Base-by-base conservation (phyloP, 2,329 filamentous ascomycete genomes). In the Penicillium brevicompactum region DNA sequence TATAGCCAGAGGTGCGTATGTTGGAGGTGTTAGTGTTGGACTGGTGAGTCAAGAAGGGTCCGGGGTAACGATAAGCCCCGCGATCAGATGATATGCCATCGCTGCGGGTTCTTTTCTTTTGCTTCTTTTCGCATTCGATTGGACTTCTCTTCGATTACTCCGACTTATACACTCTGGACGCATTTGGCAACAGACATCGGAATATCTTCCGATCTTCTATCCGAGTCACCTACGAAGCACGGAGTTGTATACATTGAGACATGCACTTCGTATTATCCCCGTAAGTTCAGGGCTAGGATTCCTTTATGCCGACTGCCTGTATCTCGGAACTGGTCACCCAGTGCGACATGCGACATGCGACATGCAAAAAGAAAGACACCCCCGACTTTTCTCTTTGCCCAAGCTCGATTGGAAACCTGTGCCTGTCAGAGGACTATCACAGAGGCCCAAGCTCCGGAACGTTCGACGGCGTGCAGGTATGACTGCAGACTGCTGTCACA, bases 341-440 rank as follows among this genome's bases (percentile, higher is more conserved):
- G 53, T 55, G 32, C 22, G 21, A 56, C 46, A 49, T 49, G 43
- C 18, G 18, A 18, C 18, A 18, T 55, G 32, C 22, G 21, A 56
- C 24, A 27, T 27, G 24, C 24, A 27, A 27, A 27, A 27, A 27
- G 8, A 27, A 27, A 27, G 2, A 6, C 5, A 14, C 40, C 37
- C 41, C 49, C n/a, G 22, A 46, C 10, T 27, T 21, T 32, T 42
- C 16, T 45, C 30, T 32, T 41, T 16, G 24, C 32, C n/a, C 52
- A 55, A 63, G 60, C 37, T 55, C 46, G 48, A 61, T 64, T 64
- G 52, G 10, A 55, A 64, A 41, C 42, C 27, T 5, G 53, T 48
- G 32, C 44, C 38, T 40, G 44, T 53, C 51, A 43, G 53, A 49
- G 48, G 54, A 50, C 43, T 42, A 60, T 58, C 53, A 55, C 53